Evolutionary conservation across 1,284 basidiomycete species (phyloP), one percentile per base, ranked within the genome.

Genomic region (Mixia osmundae): DNA sequence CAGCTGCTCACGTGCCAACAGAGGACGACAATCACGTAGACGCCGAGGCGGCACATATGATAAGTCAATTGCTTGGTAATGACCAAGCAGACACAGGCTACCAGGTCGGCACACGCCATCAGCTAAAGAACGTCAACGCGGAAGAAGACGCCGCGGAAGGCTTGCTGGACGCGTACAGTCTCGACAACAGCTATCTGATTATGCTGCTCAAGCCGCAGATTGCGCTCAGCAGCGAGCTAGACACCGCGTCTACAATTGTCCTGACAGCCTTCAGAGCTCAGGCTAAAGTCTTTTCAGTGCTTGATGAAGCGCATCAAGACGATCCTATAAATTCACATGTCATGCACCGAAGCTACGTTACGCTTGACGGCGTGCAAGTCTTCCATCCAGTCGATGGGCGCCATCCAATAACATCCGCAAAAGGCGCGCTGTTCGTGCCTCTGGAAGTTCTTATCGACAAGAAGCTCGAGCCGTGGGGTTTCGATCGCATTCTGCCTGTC

Each of bases 161-260:
- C 22, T 52, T 61, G 19, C 54, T 58, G 3, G 53, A 58, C 8
- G 55, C 56, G 3, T 63, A 58, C 40, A 45, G 49, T 1, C 53
- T 64, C 28, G 55, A 58, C 38, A 59, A 76, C 44, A 72, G 72
- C 39, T 71, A 80, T 51, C 75, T 78, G 47, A 75, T 78, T 47
- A 62, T 89, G 18, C 64, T 95, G 12, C 61, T 91, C 40, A 87
- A 87, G 51, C 87, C 89, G 12, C 89, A 95, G 55, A 67, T 95
- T 33, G 71, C 87, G 3, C 59, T 95, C 20, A 64, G 69, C 25
- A 76, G 72, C 46, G 68, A 75, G 28, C 58, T 62, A 0, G 63
- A 67, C 29, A 56, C 63, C 16, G 67, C 72, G 36, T 66, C 72
- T 2, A 68, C 75, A 12, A 66, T 79, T 39, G 65, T 91, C 22